Evolutionary conservation across 257 asterid species (phyloP).

Genomic region (Solanum chmielewskii): DNA sequence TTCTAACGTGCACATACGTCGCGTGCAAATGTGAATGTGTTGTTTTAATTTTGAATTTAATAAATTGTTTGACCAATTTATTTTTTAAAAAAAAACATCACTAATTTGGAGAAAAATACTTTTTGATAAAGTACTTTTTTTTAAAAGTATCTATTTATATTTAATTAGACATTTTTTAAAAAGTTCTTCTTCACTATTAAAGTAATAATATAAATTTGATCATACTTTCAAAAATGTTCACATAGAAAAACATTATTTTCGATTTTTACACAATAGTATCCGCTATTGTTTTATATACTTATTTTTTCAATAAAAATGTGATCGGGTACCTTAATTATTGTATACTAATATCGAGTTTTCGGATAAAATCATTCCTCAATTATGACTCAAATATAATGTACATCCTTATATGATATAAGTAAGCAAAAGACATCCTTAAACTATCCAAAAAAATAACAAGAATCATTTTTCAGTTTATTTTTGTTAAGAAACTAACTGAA

Average conservation of each 20-base stretch:
- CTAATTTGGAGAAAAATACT: background rate
- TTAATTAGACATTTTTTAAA: background rate
- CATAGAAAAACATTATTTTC: background rate
- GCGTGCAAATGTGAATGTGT: no score
- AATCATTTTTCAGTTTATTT: no score
- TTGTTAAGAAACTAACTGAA: no score
- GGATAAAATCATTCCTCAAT: no score
- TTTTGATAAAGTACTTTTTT: background rate
- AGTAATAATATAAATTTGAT: background rate
- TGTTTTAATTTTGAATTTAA: background rate
- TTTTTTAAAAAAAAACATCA: accelerated
- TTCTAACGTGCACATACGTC: background rate
- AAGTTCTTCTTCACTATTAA: background rate
- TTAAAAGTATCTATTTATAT: background rate
- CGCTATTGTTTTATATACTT: background rate
- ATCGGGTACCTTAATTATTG: no score
- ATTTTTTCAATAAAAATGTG: background rate
- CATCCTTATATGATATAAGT: no score
- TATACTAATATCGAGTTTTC: no score
- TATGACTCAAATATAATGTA: no score
- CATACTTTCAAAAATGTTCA: background rate
- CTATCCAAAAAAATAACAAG: no score
- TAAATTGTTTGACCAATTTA: background rate
- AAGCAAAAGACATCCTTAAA: no score
- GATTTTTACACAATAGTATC: background rate